These are phyloP conservation scores for Tetradesmus obliquus DNA, from an alignment of 139 green algal genomes.

Conservation along the genomic window DNA sequence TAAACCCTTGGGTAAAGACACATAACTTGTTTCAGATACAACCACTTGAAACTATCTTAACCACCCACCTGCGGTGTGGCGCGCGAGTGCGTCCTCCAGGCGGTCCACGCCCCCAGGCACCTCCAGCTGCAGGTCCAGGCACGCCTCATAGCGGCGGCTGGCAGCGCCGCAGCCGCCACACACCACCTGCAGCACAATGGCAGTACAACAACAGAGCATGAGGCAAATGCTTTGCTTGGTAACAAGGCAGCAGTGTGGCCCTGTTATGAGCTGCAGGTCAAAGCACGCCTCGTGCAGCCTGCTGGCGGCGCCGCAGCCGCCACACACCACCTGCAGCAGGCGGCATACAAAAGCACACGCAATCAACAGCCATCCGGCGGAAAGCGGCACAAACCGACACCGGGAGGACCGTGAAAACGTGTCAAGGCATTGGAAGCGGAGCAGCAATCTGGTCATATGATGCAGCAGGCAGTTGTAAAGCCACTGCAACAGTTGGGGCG, in stretches of 20 bases:
- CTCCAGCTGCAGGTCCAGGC: conserved; percentile 56
- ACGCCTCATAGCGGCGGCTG: conserved; percentile 38
- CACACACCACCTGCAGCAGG: conserved; percentile 33
- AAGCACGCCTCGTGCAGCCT: conserved; percentile 24
- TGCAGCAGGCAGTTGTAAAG: no score
- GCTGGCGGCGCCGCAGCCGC: conserved; percentile 36
- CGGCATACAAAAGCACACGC: no score
- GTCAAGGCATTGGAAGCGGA: background rate
- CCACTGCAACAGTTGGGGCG: no score
- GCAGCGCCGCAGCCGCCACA: conserved; percentile 50
- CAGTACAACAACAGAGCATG: background rate
- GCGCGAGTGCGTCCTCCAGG: conserved; percentile 54
- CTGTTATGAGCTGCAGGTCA: background rate
- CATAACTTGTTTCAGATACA: no score
- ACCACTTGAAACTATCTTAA: no score
- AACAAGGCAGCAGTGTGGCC: background rate
- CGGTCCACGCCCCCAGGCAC: conserved; percentile 29
- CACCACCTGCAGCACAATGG: conserved; percentile 41
- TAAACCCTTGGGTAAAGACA: no score
- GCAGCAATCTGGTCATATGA: background rate
- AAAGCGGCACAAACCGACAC: background rate
- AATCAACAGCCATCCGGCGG: background rate
- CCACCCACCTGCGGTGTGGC: conserved; percentile 31
- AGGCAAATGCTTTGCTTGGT: background rate
- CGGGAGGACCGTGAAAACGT: background rate